Evolutionary conservation across 306 rosid species (phyloP).

Genomic region (Prunus dulcis): DNA sequence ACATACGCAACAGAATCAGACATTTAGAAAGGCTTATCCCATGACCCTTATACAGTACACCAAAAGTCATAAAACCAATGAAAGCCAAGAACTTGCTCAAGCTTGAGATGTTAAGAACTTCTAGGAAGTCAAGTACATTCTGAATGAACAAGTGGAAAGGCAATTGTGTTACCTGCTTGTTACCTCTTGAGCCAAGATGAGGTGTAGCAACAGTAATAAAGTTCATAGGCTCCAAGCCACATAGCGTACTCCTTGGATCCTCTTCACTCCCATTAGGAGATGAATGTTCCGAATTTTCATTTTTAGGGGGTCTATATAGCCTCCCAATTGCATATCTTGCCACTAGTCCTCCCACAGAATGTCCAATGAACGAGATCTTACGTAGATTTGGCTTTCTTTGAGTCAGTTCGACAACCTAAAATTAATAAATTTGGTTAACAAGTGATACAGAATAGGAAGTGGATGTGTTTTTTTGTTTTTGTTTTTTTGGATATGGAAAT

Average conservation of each 20-base stretch:
- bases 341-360: conserved; percentile 95
- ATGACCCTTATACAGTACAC: not conserved
- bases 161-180: conserved; percentile 66
- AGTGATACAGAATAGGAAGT: not conserved
- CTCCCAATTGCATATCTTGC: conserved; percentile 91
- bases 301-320: conserved; percentile 58
- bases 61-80: not conserved
- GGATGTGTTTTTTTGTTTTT: not conserved
- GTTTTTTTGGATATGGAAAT: conserved; percentile 1
- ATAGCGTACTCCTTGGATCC: conserved; percentile 51
- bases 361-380: conserved; percentile 84
- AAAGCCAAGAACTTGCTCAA: not conserved
- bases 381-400: conserved; percentile 61
- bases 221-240: conserved; percentile 85
- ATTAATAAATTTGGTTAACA: conserved; percentile 23
- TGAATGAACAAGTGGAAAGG: not conserved
- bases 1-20: not conserved
- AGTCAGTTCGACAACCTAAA: conserved; percentile 68
- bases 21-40: not conserved
- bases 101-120: not conserved
- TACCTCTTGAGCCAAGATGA: conserved; percentile 97
- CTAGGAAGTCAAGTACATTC: not conserved
- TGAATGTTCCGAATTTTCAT: conserved; percentile 30
- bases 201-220: conserved; percentile 95
- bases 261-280: conserved; percentile 31